These are phyloP conservation scores for Saitozyma podzolica DNA, from an alignment of 768 basidiomycete species.

Conservation along the genomic window DNA sequence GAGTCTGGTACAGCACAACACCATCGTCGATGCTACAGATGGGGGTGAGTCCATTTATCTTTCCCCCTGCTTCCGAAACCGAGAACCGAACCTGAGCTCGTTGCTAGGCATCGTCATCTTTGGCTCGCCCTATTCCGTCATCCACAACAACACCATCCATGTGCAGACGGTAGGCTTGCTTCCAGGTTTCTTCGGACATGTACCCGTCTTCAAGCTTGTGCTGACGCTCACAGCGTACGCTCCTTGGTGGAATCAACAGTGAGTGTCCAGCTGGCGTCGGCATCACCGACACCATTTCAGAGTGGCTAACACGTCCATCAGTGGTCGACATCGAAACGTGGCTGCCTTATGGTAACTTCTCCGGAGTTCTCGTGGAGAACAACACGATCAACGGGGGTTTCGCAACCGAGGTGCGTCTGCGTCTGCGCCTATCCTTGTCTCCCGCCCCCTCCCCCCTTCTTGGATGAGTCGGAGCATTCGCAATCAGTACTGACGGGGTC, in stretches of 20 bases:
- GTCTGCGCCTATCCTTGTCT: too few species aligned
- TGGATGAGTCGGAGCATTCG: too few species aligned
- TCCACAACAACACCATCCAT: slow-evolving; percentile 44
- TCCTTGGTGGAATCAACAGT: slow-evolving; percentile 43
- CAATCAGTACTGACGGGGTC: neutral
- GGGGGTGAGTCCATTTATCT: neutral
- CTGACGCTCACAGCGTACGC: slow-evolving; percentile 20
- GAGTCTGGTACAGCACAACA: slow-evolving; percentile 43
- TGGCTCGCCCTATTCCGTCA: slow-evolving; percentile 37
- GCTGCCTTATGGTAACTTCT: slow-evolving; percentile 41
- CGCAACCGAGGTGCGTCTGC: slow-evolving; percentile 30
- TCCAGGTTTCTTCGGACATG: too few species aligned
- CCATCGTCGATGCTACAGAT: slow-evolving; percentile 33
- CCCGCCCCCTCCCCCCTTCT: too few species aligned
- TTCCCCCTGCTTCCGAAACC: too few species aligned
- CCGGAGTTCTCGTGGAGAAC: slow-evolving; percentile 28
- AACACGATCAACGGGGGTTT: slow-evolving; percentile 44
- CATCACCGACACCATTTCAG: too few species aligned
- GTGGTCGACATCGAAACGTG: slow-evolving; percentile 46
- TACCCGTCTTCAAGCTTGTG: neutral
- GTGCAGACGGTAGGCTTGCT: slow-evolving; percentile 32
- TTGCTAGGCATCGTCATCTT: slow-evolving; percentile 42
- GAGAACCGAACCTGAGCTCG: too few species aligned
- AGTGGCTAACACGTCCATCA: slow-evolving; percentile 6
- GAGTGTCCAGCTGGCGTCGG: neutral